A percentile compares a stretch with the other conserved stretches of the same genome.
Evolutionary conservation across 768 basidiomycete genomes (phyloP).

Genomic region (Leccinum ochraceum): DNA sequence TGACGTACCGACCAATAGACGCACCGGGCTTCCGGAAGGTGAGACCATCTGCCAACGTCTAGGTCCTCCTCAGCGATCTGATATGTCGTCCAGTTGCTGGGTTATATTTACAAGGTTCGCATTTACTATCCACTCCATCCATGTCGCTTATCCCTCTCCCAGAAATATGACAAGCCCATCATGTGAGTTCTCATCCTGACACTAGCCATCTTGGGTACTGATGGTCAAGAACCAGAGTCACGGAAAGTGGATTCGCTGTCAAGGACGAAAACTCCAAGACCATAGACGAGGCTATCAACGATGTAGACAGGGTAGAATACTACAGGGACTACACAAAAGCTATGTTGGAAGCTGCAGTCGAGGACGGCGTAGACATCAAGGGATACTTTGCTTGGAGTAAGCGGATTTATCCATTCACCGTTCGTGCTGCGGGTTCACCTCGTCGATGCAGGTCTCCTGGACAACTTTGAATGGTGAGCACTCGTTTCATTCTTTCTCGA

Average conservation of each 20-base stretch:
- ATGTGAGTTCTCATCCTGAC: conserved; percentile 43
- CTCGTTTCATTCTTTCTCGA: not conserved
- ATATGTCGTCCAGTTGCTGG: conserved; percentile 46
- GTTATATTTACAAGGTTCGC: conserved; percentile 69
- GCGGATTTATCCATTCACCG: conserved; percentile 22
- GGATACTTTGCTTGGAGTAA: conserved; percentile 75
- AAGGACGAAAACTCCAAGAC: conserved; percentile 61
- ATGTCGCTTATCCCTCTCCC: not conserved
- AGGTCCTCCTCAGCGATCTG: not conserved
- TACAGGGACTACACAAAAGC: conserved; percentile 61
- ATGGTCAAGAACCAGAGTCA: conserved; percentile 45
- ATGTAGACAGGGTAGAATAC: conserved; percentile 66
- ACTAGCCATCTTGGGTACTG: not conserved
- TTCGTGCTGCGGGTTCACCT: not conserved
- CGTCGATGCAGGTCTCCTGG: conserved; percentile 53
- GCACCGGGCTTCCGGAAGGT: conserved; percentile 67
- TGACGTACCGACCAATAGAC: conserved; percentile 37
- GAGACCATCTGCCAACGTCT: conserved; percentile 17
- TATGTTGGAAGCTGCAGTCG: conserved; percentile 55
- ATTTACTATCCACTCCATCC: not conserved
- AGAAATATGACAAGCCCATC: conserved; percentile 56
- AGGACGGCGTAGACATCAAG: conserved; percentile 68
- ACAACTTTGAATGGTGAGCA: conserved; percentile 71
- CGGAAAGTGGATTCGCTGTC: conserved; percentile 76
- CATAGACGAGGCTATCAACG: conserved; percentile 55